phyloP scores from a whole-genome alignment of 1,284 basidiomycete genomes.

The Mycena citricolor region DNA sequence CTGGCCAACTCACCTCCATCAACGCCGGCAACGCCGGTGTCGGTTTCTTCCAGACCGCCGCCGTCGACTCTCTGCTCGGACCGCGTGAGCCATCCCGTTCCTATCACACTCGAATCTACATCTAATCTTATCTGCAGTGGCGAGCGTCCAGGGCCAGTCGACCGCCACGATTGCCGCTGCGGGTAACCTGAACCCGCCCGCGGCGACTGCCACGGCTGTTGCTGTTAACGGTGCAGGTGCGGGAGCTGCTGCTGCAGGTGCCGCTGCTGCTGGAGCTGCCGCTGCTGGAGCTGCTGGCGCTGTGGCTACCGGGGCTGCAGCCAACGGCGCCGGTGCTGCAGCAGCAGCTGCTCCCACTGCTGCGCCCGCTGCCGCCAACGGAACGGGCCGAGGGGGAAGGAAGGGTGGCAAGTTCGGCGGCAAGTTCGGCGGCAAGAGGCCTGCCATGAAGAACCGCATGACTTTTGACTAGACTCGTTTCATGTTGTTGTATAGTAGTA shows the following conservation, averaged over 20 bases:
- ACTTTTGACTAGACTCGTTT: no score
- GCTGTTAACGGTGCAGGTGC: not conserved
- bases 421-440: no score
- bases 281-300: not conserved
- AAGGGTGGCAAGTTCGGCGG: no score
- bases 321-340: no score
- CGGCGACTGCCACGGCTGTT: not conserved
- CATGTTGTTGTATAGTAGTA: no score
- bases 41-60: conserved; percentile 21
- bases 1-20: conserved; percentile 16
- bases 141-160: no score
- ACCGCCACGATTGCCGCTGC: no score
- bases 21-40: conserved; percentile 26
- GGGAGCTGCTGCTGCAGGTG: not conserved
- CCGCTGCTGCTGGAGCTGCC: not conserved
- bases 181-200: not conserved
- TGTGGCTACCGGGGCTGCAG: not conserved
- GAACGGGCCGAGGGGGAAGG: not conserved
- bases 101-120: not conserved
- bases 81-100: conserved; percentile 15
- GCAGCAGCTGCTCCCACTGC: not conserved
- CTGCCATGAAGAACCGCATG: no score
- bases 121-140: not conserved
- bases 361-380: not conserved
- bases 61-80: conserved; percentile 24